Evolutionary conservation across 140 eudicot species (phyloP).

Genomic region (Stevia rebaudiana): DNA sequence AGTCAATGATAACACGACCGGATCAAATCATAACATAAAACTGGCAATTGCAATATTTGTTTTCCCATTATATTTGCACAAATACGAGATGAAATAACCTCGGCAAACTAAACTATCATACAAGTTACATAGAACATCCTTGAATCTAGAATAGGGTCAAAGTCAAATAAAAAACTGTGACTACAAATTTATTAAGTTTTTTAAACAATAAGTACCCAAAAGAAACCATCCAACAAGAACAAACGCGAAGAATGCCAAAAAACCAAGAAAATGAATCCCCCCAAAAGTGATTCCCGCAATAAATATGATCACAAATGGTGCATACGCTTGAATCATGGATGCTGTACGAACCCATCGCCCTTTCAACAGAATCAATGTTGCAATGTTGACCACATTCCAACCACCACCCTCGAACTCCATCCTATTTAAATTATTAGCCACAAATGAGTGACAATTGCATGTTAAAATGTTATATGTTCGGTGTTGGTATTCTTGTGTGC

Average conservation of each 20-base stretch:
- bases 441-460: conserved; percentile 93
- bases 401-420: conserved; percentile 58
- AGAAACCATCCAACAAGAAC: conserved; percentile 81
- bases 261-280: conserved; percentile 55
- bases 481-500: conserved; percentile 88
- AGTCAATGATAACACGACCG: neutral
- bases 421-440: conserved; percentile 73
- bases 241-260: conserved; percentile 45
- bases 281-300: conserved; percentile 57
- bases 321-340: conserved; percentile 41
- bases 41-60: neutral
- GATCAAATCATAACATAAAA: neutral
- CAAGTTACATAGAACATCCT: neutral
- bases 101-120: conserved; percentile 4
- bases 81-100: conserved; percentile 7
- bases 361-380: conserved; percentile 53
- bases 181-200: conserved; percentile 51
- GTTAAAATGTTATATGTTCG: conserved; percentile 63
- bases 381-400: conserved; percentile 87
- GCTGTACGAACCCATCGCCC: conserved; percentile 58
- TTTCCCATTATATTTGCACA: conserved; percentile 5
- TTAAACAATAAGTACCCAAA: conserved; percentile 72
- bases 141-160: conserved; percentile 8
- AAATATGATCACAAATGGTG: conserved; percentile 53
- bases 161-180: neutral